A percentile compares a stretch with the other conserved stretches of the same genome.
Evolutionary conservation across 345 rosid genomes (phyloP).

Genomic region (Arabidopsis arenosa): DNA sequence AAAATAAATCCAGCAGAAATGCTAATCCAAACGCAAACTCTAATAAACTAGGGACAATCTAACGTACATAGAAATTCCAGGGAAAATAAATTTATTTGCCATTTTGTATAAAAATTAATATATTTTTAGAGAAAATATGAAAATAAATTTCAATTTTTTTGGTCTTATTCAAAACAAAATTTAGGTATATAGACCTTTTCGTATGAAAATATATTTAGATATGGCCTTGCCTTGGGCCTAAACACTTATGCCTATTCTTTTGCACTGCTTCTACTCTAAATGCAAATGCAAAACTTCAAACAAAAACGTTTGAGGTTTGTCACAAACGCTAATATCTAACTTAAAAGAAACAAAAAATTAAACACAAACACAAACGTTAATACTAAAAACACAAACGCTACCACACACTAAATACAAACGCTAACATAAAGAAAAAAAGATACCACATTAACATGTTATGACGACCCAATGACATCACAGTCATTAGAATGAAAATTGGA

Average conservation of each 20-base stretch:
- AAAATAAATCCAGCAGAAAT: neutral
- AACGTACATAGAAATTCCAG: neutral
- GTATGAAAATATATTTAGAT: neutral
- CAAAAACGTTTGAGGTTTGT: neutral
- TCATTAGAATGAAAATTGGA: constrained; percentile 4
- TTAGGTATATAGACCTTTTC: neutral
- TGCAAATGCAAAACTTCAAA: neutral
- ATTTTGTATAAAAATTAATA: neutral
- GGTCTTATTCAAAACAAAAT: neutral
- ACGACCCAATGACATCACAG: neutral
- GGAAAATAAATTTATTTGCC: neutral
- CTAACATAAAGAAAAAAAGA: neutral
- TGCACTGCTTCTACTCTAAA: neutral
- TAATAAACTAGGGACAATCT: neutral
- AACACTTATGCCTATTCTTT: neutral
- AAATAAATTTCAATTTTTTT: neutral
- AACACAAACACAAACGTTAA: neutral
- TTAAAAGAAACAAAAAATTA: neutral
- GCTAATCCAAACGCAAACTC: neutral
- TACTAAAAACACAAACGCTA: neutral
- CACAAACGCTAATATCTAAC: neutral
- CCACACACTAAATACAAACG: neutral
- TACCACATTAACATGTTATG: neutral
- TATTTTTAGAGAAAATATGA: neutral
- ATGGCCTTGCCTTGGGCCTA: neutral